Evolutionary conservation across 2,329 filamentous ascomycete genomes (phyloP), one percentile per base, ranked within the genome.

Genomic region (Anthostomella pinea): DNA sequence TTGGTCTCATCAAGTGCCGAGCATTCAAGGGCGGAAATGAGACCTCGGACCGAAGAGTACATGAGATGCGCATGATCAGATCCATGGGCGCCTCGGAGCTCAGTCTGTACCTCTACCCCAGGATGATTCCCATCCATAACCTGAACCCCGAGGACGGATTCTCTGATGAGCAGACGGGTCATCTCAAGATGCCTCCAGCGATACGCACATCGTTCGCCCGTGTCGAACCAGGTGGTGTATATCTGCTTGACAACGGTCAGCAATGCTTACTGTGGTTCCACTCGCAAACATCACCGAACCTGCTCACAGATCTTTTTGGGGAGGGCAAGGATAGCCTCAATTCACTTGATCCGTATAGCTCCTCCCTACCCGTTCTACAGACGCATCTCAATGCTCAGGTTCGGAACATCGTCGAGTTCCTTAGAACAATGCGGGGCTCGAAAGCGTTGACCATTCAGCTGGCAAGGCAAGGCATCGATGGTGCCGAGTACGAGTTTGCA

Each of bases 401-500:
- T 25, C 83, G 93, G 52, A 98, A 98, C 57, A 83, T 98, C 15
- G 63, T 97, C 36, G 87, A 95, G 59, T 95, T 94, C 57, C 71
- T 97, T 29, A 81, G 83, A 55, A 79, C 77, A 10, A 77, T 85
- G 56, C 80, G 93, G 25, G 89, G 90, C 8, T 88, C 83, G 43
- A 97, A 96, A 67, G 87, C 86, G 15, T 68, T 95, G 42, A 87
- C 87, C 2, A 77, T 98, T 30, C 93, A 97, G 65, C 73, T 98
- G 30, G 93, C 93, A 6, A 71, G 93, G 40, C 93, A 97, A 64
- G 90, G 90, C 1, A 73, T 97, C 4, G 93, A 98, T 57, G 93
- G 93, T 1, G 87, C 90, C 3, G 93, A 98, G 63, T 97, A 89
- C 56, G 93, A 98, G 64, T 98, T 97, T 69, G 93, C 93, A 6